These are phyloP conservation scores for Ilyonectria mors-panacis DNA, from an alignment of 2,329 filamentous ascomycete genomes.

Conservation along the genomic window DNA sequence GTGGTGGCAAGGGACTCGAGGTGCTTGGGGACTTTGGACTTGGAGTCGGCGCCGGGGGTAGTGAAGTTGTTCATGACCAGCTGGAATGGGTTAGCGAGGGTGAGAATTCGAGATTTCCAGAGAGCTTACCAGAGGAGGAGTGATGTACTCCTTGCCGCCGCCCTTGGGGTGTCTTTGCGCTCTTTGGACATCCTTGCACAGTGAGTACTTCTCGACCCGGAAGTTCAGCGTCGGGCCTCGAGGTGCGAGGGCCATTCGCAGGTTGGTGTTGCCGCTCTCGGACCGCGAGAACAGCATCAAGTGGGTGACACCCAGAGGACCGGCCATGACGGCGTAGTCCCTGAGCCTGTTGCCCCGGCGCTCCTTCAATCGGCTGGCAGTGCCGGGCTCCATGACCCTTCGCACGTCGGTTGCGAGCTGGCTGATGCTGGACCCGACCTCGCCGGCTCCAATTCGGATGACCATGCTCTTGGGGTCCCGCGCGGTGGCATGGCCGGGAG, in stretches of 20 bases:
- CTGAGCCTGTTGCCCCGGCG: slow-evolving; percentile 88
- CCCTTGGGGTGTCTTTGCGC: slow-evolving; percentile 87
- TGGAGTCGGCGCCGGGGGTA: slow-evolving; percentile 72
- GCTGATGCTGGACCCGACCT: slow-evolving; percentile 91
- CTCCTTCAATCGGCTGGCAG: slow-evolving; percentile 90
- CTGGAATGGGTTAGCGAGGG: slow-evolving; percentile 57
- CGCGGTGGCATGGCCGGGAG: slow-evolving; percentile 73
- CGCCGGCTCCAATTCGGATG: slow-evolving; percentile 93
- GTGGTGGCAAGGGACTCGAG: slow-evolving; percentile 94
- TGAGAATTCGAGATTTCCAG: neutral
- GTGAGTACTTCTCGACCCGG: slow-evolving; percentile 92
- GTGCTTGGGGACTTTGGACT: slow-evolving; percentile 87
- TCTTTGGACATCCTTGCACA: slow-evolving; percentile 90
- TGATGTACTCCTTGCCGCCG: slow-evolving; percentile 87
- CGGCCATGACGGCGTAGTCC: slow-evolving; percentile 96
- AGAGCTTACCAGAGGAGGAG: slow-evolving; percentile 79
- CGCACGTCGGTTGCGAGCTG: slow-evolving; percentile 94
- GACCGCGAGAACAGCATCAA: slow-evolving; percentile 94
- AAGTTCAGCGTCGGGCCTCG: slow-evolving; percentile 95
- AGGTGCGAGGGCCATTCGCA: slow-evolving; percentile 89
- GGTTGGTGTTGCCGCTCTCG: slow-evolving; percentile 89
- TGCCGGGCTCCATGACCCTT: slow-evolving; percentile 95
- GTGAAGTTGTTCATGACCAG: slow-evolving; percentile 99
- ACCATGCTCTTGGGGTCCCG: slow-evolving; percentile 96
- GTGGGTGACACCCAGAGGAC: slow-evolving; percentile 93